Base-by-base conservation (phyloP, 2,329 filamentous ascomycete genomes). In the Fusarium aywerte region DNA sequence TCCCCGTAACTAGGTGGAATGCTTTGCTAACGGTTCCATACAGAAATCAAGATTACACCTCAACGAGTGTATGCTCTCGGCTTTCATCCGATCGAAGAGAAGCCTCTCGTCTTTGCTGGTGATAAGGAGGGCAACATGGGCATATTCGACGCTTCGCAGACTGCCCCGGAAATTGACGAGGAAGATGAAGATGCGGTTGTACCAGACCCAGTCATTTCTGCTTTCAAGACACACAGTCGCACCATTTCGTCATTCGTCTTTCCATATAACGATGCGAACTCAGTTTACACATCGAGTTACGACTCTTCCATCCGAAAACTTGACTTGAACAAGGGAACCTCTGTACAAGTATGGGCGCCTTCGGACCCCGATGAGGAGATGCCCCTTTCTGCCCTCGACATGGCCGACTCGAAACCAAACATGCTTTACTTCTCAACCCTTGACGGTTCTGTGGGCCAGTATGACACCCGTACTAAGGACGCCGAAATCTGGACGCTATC, bases 71-170 rank as follows among this genome's bases (percentile, higher is more conserved):
- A 98, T 74, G 86, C 92, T 1, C 88, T 98, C 72, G 89, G 90
- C 0, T 95, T 99, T 70, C 96, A 99, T 73, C 96, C 96, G 0
- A 94, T 89, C 0, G 84, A 89, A 58, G 89, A 94, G 4, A 98
- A 98, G 73, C 89, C 94, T 0, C 83, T 99, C 4, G 85, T 98
- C 2, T 96, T 99, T 75, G 95, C 95, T 0, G 95, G 95, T 12
- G 96, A 99, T 74, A 99, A 99, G 76, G 86, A 96, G 68, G 95
- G 96, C 2, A 92, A 93, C 23, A 84, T 98, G 59, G 96, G 96
- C 1, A 87, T 99, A 1, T 95, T 97, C 54, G 95, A 99, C 75
- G 93, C 90, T 2, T 94, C 92, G 0, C 93, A 96, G 68, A 85
- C 86, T 4, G 80, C 81, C 3, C 80, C 83, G n/a, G 80, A 85